Conservation (phyloP, 208 protist species). For the Leishmania aethiopica region DNA sequence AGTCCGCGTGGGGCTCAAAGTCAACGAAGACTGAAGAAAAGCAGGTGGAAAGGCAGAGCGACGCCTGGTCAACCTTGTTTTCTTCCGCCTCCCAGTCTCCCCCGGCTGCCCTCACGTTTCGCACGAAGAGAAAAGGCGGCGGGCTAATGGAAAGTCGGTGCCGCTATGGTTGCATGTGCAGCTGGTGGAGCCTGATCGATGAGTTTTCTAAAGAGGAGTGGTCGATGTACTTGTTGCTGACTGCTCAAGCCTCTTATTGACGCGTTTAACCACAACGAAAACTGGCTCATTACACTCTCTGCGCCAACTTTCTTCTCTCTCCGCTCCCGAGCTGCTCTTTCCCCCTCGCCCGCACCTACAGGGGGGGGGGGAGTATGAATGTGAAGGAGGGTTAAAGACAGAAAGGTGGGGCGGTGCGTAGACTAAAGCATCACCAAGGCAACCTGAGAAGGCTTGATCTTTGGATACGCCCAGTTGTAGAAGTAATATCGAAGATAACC, state of each 20-base stretch:
- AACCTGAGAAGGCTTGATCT: conserved; percentile 74
- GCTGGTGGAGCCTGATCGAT: neutral
- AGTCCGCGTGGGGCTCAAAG: neutral
- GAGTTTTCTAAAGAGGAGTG: neutral
- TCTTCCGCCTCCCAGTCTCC: neutral
- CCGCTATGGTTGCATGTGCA: neutral
- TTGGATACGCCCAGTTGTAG: conserved; percentile 97
- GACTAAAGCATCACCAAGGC: conserved; percentile 94
- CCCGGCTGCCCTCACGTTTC: neutral
- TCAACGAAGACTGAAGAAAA: neutral
- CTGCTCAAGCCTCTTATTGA: neutral
- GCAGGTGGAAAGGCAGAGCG: neutral
- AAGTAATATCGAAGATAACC: conserved; percentile 99
- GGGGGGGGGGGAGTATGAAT: neutral
- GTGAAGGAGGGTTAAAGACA: neutral
- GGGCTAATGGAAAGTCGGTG: neutral
- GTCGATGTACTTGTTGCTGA: neutral
- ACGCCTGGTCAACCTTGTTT: neutral
- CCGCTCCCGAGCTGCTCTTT: neutral
- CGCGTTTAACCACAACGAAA: neutral
- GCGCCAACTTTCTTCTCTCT: no score
- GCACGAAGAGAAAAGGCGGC: neutral
- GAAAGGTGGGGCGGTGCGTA: neutral
- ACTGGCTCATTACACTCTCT: neutral
- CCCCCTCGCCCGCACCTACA: neutral